phyloP scores from a whole-genome alignment of 208 protist genomes.

The Trypanosoma caninum region DNA sequence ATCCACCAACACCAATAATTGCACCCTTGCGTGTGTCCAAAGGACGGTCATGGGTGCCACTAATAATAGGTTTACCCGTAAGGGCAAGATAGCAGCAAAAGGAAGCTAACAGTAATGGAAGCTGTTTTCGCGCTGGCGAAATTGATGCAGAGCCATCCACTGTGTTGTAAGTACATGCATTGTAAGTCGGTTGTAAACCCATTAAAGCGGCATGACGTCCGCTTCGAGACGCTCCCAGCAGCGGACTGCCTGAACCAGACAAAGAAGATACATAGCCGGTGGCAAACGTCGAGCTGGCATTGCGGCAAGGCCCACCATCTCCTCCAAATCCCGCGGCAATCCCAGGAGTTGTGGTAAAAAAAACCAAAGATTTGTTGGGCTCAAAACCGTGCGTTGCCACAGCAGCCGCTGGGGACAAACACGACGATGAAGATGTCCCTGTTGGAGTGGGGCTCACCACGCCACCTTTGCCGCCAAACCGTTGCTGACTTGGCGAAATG shows the following conservation, averaged over 20 bases:
- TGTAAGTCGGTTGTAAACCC: conserved; percentile 1
- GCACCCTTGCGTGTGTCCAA: conserved; percentile 69
- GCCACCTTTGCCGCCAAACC: background rate
- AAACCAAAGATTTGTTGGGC: conserved; percentile 5
- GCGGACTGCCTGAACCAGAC: conserved; percentile 8
- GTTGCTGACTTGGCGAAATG: no score
- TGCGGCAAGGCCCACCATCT: background rate
- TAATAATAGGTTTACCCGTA: conserved; percentile 65
- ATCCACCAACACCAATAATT: conserved; percentile 80
- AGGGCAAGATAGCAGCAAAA: conserved; percentile 55
- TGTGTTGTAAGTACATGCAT: conserved; percentile 1
- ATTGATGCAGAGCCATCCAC: conserved; percentile 20
- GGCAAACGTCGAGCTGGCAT: conserved; percentile 3
- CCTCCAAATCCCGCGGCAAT: background rate
- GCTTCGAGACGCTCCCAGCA: background rate
- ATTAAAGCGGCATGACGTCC: conserved; percentile 1
- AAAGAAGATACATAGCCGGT: background rate
- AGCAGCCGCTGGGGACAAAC: background rate
- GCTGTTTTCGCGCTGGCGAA: conserved; percentile 37
- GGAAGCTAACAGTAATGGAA: conserved; percentile 46
- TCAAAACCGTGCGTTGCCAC: background rate
- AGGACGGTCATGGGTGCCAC: conserved; percentile 47
- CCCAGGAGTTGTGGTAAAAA: conserved; percentile 6
- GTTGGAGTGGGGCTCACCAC: conserved; percentile 6
- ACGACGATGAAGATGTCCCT: conserved; percentile 1